phyloP scores from a whole-genome alignment of 495 filamentous ascomycete species.

The Astrothelium subdiscretum region DNA sequence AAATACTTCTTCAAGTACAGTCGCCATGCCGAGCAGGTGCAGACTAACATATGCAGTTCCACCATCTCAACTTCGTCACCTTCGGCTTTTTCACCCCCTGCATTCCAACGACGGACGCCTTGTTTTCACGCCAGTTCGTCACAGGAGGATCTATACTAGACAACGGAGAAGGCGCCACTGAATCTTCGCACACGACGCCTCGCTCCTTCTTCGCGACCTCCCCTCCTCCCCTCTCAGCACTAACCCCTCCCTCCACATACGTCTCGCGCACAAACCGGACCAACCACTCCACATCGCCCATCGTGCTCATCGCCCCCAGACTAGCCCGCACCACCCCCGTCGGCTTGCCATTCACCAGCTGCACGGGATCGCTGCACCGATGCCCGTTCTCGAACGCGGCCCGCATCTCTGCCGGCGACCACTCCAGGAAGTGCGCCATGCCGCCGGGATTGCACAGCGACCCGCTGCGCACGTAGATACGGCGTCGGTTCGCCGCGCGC shows the following conservation, averaged over 20 bases:
- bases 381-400: slow-evolving; percentile 51
- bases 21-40: no score
- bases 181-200: not conserved
- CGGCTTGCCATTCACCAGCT: slow-evolving; percentile 42
- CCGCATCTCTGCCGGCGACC: slow-evolving; percentile 47
- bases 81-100: not conserved
- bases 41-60: not conserved
- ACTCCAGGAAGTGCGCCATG: slow-evolving; percentile 34
- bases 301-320: slow-evolving; percentile 60
- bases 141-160: not conserved
- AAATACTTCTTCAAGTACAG: no score
- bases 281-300: slow-evolving; percentile 47
- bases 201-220: not conserved
- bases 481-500: slow-evolving; percentile 44
- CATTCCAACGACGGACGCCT: not conserved
- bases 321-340: slow-evolving; percentile 57
- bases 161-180: no score
- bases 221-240: not conserved
- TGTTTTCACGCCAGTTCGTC: not conserved
- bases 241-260: slow-evolving; percentile 29
- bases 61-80: not conserved
- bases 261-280: slow-evolving; percentile 43
- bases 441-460: slow-evolving; percentile 53
- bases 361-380: slow-evolving; percentile 45
- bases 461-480: slow-evolving; percentile 60